Evolutionary conservation across 2,329 filamentous ascomycete genomes (phyloP).

Genomic region (Hymenoscyphus fructigenus): DNA sequence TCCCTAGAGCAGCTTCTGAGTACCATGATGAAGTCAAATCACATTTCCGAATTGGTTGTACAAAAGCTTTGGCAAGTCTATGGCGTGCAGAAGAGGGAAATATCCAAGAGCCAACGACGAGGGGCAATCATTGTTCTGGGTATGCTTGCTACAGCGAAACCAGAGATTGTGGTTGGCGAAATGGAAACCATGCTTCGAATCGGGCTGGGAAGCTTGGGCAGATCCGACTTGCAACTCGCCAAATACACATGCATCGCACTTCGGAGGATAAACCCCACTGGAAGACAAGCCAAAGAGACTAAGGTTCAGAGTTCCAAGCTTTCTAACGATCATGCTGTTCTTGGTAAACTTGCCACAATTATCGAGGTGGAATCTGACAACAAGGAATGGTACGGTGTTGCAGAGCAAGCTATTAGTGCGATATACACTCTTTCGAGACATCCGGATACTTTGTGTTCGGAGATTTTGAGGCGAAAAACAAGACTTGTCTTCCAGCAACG

Average conservation of each 20-base stretch:
- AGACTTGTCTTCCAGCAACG: conserved; percentile 67
- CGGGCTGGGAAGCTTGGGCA: conserved; percentile 78
- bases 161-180: conserved; percentile 89
- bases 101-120: conserved; percentile 84
- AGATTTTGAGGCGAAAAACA: conserved; percentile 84
- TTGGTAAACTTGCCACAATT: conserved; percentile 77
- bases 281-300: conserved; percentile 75
- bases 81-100: conserved; percentile 87
- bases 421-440: conserved; percentile 95
- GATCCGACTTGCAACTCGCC: conserved; percentile 80
- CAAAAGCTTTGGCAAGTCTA: conserved; percentile 98
- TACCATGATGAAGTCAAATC: conserved; percentile 94
- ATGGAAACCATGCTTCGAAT: conserved; percentile 93
- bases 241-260: conserved; percentile 95
- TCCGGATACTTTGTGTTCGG: conserved; percentile 88
- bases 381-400: conserved; percentile 94
- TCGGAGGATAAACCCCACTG: conserved; percentile 82
- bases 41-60: conserved; percentile 82
- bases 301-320: conserved; percentile 70
- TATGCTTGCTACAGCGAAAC: conserved; percentile 91
- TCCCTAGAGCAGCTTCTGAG: conserved; percentile 91
- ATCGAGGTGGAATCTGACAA: conserved; percentile 82
- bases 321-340: conserved; percentile 87
- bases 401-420: conserved; percentile 92
- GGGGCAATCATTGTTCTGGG: conserved; percentile 95